Conservation (phyloP, 345 rosid species). For the Draba incana region DNA sequence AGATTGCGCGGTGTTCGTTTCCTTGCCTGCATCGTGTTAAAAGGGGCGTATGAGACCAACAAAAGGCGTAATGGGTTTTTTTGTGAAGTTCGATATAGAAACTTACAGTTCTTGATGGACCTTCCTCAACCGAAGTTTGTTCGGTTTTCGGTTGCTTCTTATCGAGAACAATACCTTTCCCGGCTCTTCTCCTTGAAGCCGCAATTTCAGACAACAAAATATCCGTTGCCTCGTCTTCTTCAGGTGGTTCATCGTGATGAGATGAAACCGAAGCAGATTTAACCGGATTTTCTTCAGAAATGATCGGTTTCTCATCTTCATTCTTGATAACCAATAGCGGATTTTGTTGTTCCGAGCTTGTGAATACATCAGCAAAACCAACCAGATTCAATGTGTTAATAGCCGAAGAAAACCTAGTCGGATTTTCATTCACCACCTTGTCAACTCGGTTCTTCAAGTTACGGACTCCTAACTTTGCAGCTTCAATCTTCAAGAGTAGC, state of each 20-base stretch:
- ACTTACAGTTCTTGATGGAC: conserved; percentile 53
- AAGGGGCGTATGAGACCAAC: background rate
- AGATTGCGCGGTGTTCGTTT: conserved; percentile 46
- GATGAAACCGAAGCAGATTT: conserved; percentile 44
- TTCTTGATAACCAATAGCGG: conserved; percentile 42
- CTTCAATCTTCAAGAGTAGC: conserved; percentile 66
- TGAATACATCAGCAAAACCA: conserved; percentile 46
- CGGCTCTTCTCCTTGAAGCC: conserved; percentile 51
- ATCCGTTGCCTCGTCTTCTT: conserved; percentile 38
- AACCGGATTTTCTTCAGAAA: conserved; percentile 40
- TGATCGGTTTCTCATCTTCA: conserved; percentile 45
- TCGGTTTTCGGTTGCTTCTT: conserved; percentile 36
- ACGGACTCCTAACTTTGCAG: conserved; percentile 47
- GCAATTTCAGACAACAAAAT: conserved; percentile 45
- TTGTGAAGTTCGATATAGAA: background rate
- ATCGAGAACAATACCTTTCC: conserved; percentile 40
- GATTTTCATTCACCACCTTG: conserved; percentile 62
- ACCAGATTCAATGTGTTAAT: conserved; percentile 47
- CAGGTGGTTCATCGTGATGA: conserved; percentile 36
- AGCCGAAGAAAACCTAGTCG: conserved; percentile 54
- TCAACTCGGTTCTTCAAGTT: conserved; percentile 63
- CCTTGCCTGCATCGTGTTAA: conserved; percentile 34
- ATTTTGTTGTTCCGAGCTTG: conserved; percentile 47
- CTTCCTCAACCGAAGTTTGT: conserved; percentile 41
- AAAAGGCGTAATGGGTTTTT: background rate